Evolutionary conservation across 2,329 filamentous ascomycete species (phyloP).

Genomic region (Torrubiellomyces zombiae): DNA sequence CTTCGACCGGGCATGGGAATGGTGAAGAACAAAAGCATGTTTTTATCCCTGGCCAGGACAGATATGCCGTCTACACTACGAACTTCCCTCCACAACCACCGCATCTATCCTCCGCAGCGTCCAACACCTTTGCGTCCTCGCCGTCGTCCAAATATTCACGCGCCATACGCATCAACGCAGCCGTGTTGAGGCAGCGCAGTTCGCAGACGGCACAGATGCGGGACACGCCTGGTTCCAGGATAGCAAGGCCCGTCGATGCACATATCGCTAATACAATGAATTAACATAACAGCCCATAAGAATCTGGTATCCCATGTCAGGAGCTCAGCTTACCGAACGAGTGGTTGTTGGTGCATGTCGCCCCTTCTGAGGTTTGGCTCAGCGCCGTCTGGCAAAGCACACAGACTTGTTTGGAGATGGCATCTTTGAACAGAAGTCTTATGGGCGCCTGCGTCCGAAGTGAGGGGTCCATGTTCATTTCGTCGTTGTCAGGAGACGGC

Average conservation of each 20-base stretch:
- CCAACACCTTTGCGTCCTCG: constrained; percentile 10
- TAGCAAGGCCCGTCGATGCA: constrained; percentile 34
- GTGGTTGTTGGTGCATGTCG: constrained; percentile 22
- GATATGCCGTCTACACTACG: constrained; percentile 15
- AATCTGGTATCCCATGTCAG: no score
- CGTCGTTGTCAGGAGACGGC: no score
- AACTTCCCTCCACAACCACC: constrained; percentile 27
- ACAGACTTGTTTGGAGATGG: constrained; percentile 23
- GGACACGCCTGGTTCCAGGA: constrained; percentile 35
- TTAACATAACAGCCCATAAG: neutral
- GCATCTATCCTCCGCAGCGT: constrained; percentile 18
- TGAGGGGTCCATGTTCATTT: constrained; percentile 6
- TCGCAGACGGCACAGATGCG: constrained; percentile 38
- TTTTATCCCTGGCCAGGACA: no score
- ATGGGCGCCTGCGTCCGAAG: constrained; percentile 11
- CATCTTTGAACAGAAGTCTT: constrained; percentile 20
- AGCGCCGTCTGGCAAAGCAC: constrained; percentile 27
- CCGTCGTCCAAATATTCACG: constrained; percentile 13
- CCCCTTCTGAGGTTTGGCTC: constrained; percentile 15
- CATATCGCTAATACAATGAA: constrained; percentile 25
- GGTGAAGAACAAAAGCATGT: no score
- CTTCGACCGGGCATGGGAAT: no score
- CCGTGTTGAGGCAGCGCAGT: constrained; percentile 28
- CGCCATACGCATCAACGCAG: constrained; percentile 21
- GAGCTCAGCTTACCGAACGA: constrained; percentile 20